Evolutionary conservation across 2,329 filamentous ascomycete species (phyloP).

Genomic region (Calonectria hongkongensis): DNA sequence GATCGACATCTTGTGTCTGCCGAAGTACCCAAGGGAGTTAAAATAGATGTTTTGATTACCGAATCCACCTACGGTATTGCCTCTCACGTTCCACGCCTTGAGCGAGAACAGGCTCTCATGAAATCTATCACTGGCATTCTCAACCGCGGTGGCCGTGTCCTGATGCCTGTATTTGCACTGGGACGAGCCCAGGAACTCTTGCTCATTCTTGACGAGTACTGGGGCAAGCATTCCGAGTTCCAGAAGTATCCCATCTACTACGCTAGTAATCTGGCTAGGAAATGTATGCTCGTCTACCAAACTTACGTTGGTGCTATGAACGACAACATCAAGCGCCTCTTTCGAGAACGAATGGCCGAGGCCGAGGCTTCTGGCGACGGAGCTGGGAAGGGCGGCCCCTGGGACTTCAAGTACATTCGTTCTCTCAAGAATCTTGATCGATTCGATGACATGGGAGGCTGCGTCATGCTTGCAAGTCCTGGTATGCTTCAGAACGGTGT

Average conservation of each 20-base stretch:
- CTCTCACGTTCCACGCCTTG: constrained; percentile 91
- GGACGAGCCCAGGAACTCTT: constrained; percentile 95
- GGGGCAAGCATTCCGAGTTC: constrained; percentile 90
- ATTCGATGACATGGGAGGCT: constrained; percentile 96
- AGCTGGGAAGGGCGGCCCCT: constrained; percentile 87
- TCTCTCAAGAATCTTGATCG: constrained; percentile 94
- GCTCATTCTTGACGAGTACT: constrained; percentile 97
- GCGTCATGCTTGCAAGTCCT: constrained; percentile 97
- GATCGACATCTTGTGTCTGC: constrained; percentile 97
- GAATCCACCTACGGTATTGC: constrained; percentile 98
- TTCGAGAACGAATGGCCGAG: constrained; percentile 92
- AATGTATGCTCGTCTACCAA: constrained; percentile 99
- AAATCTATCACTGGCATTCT: constrained; percentile 94
- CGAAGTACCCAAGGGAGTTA: constrained; percentile 89
- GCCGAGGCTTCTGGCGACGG: constrained; percentile 87
- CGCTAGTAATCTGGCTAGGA: constrained; percentile 93
- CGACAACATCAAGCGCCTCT: constrained; percentile 98
- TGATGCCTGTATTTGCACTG: constrained; percentile 96
- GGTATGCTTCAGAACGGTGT: constrained; percentile 99
- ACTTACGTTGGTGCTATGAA: constrained; percentile 99
- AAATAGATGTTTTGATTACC: constrained; percentile 96
- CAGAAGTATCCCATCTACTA: constrained; percentile 98
- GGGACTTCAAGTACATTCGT: constrained; percentile 97
- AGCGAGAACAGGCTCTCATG: constrained; percentile 95
- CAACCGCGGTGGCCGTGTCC: constrained; percentile 91